A percentile compares a stretch with the other conserved stretches of the same genome.
Evolutionary conservation across 2,329 filamentous ascomycete species (phyloP).

Genomic region (Neopestalotiopsis rosae): DNA sequence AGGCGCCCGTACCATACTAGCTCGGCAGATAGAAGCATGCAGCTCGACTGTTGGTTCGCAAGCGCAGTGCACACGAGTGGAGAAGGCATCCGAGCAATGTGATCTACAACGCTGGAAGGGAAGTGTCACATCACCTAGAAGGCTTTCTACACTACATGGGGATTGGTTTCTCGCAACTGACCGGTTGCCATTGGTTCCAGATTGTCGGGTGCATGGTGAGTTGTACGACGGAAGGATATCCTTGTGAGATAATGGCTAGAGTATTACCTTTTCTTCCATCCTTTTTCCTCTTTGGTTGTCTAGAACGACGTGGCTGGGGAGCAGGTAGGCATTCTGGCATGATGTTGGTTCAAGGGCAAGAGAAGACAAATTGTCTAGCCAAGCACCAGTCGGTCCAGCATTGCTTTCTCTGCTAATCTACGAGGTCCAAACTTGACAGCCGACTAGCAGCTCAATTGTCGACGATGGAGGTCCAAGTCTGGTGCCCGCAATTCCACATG

Average conservation of each 20-base stretch:
- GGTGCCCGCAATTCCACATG: not conserved
- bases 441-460: too few species aligned
- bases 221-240: not conserved
- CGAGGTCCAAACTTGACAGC: too few species aligned
- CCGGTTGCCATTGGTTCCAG: not conserved
- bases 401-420: not conserved
- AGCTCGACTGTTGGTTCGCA: slow-evolving; percentile 15
- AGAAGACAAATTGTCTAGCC: not conserved
- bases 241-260: not conserved
- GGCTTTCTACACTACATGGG: not conserved
- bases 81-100: not conserved
- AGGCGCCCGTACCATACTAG: slow-evolving; percentile 32
- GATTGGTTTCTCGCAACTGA: not conserved
- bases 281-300: not conserved
- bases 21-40: not conserved
- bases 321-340: not conserved
- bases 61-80: not conserved
- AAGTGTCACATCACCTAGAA: not conserved
- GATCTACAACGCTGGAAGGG: not conserved
- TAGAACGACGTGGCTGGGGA: not conserved
- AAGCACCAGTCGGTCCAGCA: not conserved
- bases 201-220: not conserved
- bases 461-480: too few species aligned
- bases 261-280: not conserved
- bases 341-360: not conserved